These are phyloP conservation scores for Anthracocystis setariae DNA, from an alignment of 1,284 basidiomycete species.

Conservation along the genomic window DNA sequence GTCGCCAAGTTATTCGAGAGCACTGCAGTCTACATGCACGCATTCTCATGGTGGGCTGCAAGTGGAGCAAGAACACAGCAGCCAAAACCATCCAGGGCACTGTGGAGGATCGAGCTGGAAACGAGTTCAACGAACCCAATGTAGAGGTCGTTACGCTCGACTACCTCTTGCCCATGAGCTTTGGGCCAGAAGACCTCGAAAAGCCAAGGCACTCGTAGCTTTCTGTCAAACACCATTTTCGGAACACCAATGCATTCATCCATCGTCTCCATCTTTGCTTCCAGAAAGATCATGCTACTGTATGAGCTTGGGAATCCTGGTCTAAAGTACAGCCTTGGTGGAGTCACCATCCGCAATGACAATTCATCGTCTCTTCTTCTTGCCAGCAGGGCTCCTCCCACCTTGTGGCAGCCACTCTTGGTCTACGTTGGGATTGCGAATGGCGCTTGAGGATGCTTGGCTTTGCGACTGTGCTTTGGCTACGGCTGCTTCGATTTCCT, in stretches of 20 bases:
- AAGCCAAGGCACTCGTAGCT: constrained; percentile 42
- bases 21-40: constrained; percentile 79
- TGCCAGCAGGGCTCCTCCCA: constrained; percentile 31
- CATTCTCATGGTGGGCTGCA: constrained; percentile 78
- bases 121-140: constrained; percentile 68
- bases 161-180: constrained; percentile 83
- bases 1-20: constrained; percentile 88
- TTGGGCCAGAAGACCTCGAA: constrained; percentile 81
- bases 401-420: constrained; percentile 49
- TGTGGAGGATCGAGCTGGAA: constrained; percentile 35
- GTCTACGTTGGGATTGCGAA: constrained; percentile 50
- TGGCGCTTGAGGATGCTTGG: constrained; percentile 20
- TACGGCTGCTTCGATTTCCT: constrained; percentile 57
- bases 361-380: constrained; percentile 32
- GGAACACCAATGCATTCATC: no score
- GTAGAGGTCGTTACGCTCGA: constrained; percentile 74
- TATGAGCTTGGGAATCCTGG: no score
- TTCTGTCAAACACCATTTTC: no score
- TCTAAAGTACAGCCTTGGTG: background rate
- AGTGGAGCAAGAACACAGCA: constrained; percentile 70
- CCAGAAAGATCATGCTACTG: no score
- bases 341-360: no score
- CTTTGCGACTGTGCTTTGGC: constrained; percentile 37
- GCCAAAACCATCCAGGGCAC: constrained; percentile 1
- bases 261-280: no score